These are phyloP conservation scores for Withania somnifera DNA, from an alignment of 305 asterid genomes.

Conservation along the genomic window DNA sequence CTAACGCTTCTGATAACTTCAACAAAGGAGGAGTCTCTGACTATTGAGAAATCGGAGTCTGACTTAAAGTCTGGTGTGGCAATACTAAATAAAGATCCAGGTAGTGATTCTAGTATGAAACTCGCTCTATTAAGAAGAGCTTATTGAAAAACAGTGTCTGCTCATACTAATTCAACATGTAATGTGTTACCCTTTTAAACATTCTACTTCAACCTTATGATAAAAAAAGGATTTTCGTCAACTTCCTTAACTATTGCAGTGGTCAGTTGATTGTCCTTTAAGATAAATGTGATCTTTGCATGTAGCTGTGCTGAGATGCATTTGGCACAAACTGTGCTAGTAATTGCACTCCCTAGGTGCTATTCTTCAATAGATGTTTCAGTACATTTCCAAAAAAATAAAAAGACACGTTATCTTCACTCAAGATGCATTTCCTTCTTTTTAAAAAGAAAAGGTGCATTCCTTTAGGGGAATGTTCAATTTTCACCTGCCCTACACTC, in stretches of 20 bases:
- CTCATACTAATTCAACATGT: neutral
- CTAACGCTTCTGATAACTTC: slow-evolving; percentile 32
- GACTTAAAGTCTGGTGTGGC: slow-evolving; percentile 17
- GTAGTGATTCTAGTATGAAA: slow-evolving; percentile 16
- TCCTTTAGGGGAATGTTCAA: neutral
- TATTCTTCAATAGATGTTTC: neutral
- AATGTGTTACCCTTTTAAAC: neutral
- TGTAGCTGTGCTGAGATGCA: neutral
- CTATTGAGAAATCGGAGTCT: slow-evolving; percentile 13
- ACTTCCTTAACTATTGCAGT: neutral
- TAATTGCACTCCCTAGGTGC: neutral
- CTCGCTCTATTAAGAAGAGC: neutral
- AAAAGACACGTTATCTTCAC: neutral
- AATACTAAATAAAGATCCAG: slow-evolving; percentile 21
- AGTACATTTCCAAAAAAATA: neutral
- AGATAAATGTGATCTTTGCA: neutral
- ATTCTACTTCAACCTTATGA: neutral
- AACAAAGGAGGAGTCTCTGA: slow-evolving; percentile 15
- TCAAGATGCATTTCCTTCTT: neutral
- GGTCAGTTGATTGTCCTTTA: neutral
- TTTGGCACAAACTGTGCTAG: neutral
- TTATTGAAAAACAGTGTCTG: neutral
- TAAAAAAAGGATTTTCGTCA: neutral
- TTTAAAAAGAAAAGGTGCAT: neutral
- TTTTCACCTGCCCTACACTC: neutral